Conservation (phyloP, 345 rosid species). For the Eucalyptus brandiana region DNA sequence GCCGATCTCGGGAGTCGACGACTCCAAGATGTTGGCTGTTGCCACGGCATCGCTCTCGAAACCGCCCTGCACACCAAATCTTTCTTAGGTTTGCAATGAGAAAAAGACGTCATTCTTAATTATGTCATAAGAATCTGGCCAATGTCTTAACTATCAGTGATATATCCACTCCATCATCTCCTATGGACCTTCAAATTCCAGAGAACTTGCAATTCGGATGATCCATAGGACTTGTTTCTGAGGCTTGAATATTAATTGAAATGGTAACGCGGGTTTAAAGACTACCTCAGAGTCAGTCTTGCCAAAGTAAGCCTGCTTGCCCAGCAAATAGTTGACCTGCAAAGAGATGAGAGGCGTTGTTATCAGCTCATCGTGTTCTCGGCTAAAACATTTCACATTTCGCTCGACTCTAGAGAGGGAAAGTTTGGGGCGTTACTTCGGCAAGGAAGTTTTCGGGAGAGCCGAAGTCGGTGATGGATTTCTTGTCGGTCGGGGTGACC, state of each 20-base stretch:
- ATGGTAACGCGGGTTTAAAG: not conserved
- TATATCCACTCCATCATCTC: not conserved
- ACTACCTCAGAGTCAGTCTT: slow-evolving; percentile 70
- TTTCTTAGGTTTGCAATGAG: not conserved
- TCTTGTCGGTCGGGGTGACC: slow-evolving; percentile 76
- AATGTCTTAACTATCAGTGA: not conserved
- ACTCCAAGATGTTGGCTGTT: slow-evolving; percentile 73
- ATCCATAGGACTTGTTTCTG: not conserved
- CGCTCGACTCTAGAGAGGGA: not conserved
- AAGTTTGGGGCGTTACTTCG: not conserved
- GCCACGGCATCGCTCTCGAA: slow-evolving; percentile 66
- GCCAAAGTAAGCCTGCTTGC: slow-evolving; percentile 74
- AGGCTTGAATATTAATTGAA: not conserved
- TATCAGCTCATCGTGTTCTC: not conserved
- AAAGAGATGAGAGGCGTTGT: not conserved
- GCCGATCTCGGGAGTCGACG: slow-evolving; percentile 6
- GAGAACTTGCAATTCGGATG: not conserved
- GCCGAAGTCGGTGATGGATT: slow-evolving; percentile 74
- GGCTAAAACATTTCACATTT: not conserved
- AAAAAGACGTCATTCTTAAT: not conserved
- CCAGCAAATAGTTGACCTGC: slow-evolving; percentile 77
- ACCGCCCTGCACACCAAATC: slow-evolving; percentile 45
- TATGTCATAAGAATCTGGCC: not conserved
- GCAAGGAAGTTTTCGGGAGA: slow-evolving; percentile 53
- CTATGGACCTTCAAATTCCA: not conserved